Evolutionary conservation across 2,329 filamentous ascomycete genomes (phyloP).

Genomic region (Epichloe glyceriae): DNA sequence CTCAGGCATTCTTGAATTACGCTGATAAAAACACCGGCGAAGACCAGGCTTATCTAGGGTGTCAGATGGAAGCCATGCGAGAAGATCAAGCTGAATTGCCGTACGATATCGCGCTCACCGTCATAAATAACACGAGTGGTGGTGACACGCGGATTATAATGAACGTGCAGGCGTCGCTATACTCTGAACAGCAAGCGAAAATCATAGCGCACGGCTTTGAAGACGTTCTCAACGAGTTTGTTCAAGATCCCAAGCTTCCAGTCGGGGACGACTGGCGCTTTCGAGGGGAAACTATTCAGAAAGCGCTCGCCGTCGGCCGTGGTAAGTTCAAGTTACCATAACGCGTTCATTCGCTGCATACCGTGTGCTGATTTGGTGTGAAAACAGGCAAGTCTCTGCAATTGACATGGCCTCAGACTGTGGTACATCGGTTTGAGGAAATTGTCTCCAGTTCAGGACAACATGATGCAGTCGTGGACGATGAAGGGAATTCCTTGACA

Average conservation of each 20-base stretch:
- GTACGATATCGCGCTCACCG: background rate
- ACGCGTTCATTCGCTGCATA: too few species aligned
- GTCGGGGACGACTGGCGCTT: background rate
- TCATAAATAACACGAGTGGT: background rate
- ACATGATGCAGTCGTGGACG: background rate
- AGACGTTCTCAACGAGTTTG: background rate
- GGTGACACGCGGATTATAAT: background rate
- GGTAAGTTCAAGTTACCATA: background rate
- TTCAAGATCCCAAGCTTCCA: background rate
- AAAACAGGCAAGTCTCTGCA: background rate
- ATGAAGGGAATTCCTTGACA: background rate
- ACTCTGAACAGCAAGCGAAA: background rate
- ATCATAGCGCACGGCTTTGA: background rate
- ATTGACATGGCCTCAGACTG: background rate
- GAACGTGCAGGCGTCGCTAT: background rate
- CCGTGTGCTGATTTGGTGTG: background rate
- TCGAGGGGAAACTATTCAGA: too few species aligned
- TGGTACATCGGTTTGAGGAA: background rate
- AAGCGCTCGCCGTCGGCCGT: background rate
- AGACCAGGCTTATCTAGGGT: background rate
- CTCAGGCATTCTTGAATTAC: constrained; percentile 33
- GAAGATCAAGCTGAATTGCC: background rate
- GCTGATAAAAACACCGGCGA: background rate
- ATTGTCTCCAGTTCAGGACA: background rate
- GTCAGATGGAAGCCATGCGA: background rate